These are phyloP conservation scores for Sphagnum tenellum DNA, from an alignment of 225 moss, liverwort and hornwort species.

Conservation along the genomic window DNA sequence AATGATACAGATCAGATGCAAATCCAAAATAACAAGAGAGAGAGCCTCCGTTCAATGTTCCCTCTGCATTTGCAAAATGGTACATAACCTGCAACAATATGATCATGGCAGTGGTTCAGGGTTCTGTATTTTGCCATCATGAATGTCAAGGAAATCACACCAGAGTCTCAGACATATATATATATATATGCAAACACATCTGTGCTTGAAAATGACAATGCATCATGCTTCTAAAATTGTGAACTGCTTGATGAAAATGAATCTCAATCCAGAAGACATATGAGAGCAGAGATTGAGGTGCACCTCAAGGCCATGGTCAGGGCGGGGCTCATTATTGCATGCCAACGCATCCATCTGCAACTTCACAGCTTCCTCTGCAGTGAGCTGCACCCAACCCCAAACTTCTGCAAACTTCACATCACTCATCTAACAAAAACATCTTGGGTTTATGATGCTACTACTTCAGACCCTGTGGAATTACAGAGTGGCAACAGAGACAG, in stretches of 20 bases:
- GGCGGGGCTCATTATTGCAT: constrained; percentile 49
- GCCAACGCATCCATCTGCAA: constrained; percentile 63
- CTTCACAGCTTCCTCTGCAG: constrained; percentile 53
- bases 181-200: too few relatives aligned
- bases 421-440: constrained; percentile 4
- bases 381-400: constrained; percentile 15
- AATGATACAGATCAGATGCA: constrained; percentile 53
- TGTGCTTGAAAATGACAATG: too few relatives aligned
- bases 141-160: constrained; percentile 5
- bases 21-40: constrained; percentile 46
- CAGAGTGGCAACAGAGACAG: background rate
- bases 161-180: too few relatives aligned
- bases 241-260: too few relatives aligned
- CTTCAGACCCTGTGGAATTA: background rate
- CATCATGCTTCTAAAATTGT: too few relatives aligned
- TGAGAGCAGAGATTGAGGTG: constrained; percentile 2
- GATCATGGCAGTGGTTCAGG: too few relatives aligned
- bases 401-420: background rate
- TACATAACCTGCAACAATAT: constrained; percentile 50
- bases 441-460: background rate
- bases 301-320: constrained; percentile 82
- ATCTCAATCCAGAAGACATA: too few relatives aligned
- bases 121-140: background rate
- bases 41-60: constrained; percentile 43
- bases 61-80: constrained; percentile 64